A percentile compares a stretch with the other conserved stretches of the same genome.
Conservation (phyloP, 805 yeast species). For the Metschnikowia chrysomelidarum region DNA sequence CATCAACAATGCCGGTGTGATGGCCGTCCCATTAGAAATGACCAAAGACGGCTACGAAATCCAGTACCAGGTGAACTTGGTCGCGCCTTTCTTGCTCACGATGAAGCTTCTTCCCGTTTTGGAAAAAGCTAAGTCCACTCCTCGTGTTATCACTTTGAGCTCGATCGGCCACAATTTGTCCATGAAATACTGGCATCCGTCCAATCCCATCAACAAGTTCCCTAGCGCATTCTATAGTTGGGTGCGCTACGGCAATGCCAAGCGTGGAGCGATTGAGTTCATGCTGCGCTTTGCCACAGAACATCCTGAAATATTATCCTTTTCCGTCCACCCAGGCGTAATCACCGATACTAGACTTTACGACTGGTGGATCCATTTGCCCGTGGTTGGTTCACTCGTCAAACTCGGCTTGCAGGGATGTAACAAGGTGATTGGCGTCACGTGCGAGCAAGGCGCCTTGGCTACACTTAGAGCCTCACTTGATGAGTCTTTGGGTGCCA, state of each 20-base stretch:
- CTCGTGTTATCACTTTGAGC: slow-evolving; percentile 32
- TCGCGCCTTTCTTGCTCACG: slow-evolving; percentile 35
- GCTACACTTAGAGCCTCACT: slow-evolving; percentile 35
- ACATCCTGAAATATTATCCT: slow-evolving; percentile 30
- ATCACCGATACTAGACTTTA: slow-evolving; percentile 34
- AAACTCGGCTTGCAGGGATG: slow-evolving; percentile 16
- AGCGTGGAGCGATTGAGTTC: slow-evolving; percentile 32
- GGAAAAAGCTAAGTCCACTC: slow-evolving; percentile 19
- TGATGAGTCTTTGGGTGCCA: slow-evolving; percentile 24
- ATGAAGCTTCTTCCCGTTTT: slow-evolving; percentile 28
- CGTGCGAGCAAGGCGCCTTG: slow-evolving; percentile 33
- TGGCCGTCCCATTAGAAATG: slow-evolving; percentile 36
- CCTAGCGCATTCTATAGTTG: slow-evolving; percentile 29
- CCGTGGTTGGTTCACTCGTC: slow-evolving; percentile 23
- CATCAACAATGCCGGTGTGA: slow-evolving; percentile 41
- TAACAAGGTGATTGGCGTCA: slow-evolving; percentile 25
- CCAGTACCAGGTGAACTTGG: slow-evolving; percentile 41
- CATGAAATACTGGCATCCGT: slow-evolving; percentile 25
- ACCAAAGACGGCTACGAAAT: slow-evolving; percentile 39
- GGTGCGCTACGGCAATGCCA: slow-evolving; percentile 37
- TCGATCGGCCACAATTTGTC: slow-evolving; percentile 34
- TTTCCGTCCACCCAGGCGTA: slow-evolving; percentile 42
- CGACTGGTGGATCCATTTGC: slow-evolving; percentile 27
- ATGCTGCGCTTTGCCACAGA: slow-evolving; percentile 26
- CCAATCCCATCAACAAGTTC: slow-evolving; percentile 20